Evolutionary conservation across 2,329 filamentous ascomycete species (phyloP).

Genomic region (Myriosclerotinia scirpicola): DNA sequence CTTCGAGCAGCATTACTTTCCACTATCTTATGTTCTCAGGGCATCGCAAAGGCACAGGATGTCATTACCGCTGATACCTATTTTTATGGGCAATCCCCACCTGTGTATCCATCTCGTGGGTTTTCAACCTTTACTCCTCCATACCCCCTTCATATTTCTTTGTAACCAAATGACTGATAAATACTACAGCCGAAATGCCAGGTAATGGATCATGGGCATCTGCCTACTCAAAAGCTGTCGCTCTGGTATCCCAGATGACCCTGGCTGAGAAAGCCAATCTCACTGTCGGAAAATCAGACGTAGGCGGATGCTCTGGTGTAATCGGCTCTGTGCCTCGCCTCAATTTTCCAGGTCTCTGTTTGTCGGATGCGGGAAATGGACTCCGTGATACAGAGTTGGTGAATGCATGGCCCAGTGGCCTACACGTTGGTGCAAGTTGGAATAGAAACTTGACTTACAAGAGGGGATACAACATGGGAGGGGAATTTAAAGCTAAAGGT

Average conservation of each 20-base stretch:
- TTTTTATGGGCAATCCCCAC: slow-evolving; percentile 44
- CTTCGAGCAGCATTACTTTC: slow-evolving; percentile 6
- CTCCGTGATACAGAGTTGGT: too few relatives aligned
- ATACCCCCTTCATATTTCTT: background rate
- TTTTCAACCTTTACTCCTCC: background rate
- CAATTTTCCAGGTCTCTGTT: background rate
- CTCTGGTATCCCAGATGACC: slow-evolving; percentile 45
- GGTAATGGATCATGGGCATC: slow-evolving; percentile 54
- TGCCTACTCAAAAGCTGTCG: slow-evolving; percentile 67
- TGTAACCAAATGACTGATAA: slow-evolving; percentile 17
- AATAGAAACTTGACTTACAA: slow-evolving; percentile 58
- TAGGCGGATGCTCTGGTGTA: background rate
- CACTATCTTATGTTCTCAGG: background rate
- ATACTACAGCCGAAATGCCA: slow-evolving; percentile 35
- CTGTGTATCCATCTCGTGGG: slow-evolving; percentile 43
- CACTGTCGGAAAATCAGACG: background rate
- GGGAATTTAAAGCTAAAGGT: too few relatives aligned
- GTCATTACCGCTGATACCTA: slow-evolving; percentile 40
- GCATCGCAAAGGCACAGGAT: slow-evolving; percentile 1
- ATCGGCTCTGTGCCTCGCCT: background rate
- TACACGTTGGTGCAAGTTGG: slow-evolving; percentile 31
- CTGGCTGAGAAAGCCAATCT: background rate
- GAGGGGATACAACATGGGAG: too few relatives aligned
- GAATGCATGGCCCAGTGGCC: too few relatives aligned
- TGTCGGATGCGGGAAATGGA: background rate